Evolutionary conservation across 2,329 filamentous ascomycete species (phyloP).

Genomic region (Bertia moriformis): DNA sequence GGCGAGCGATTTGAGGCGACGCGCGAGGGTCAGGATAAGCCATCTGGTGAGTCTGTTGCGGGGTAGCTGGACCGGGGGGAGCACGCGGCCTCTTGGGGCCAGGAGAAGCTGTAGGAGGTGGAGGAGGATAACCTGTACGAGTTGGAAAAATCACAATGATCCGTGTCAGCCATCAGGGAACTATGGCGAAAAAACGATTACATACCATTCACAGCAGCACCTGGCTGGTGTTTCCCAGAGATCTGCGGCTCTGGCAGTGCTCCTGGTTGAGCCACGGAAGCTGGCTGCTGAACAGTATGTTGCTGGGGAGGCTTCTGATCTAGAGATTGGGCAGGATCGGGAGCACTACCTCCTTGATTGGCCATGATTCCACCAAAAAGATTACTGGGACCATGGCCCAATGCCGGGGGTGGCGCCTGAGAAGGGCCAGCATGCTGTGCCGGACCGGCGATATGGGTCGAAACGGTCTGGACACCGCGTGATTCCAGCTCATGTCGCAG

Average conservation of each 20-base stretch:
- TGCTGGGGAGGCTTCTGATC: constrained; percentile 22
- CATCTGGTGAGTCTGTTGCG: constrained; percentile 77
- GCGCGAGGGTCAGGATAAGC: constrained; percentile 71
- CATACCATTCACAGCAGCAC: constrained; percentile 1
- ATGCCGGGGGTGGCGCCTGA: constrained; percentile 70
- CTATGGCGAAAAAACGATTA: constrained; percentile 25
- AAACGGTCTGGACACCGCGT: constrained; percentile 48
- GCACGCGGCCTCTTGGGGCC: constrained; percentile 56
- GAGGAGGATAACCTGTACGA: constrained; percentile 61
- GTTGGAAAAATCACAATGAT: constrained; percentile 27
- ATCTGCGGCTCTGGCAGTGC: constrained; percentile 51
- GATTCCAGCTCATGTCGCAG: constrained; percentile 77
- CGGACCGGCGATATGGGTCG: constrained; percentile 47
- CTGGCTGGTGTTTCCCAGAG: constrained; percentile 26
- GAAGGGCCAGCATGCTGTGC: constrained; percentile 66
- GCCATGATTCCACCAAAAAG: constrained; percentile 95
- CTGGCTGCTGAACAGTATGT: constrained; percentile 19
- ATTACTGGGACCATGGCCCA: constrained; percentile 71
- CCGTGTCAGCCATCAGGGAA: constrained; percentile 61
- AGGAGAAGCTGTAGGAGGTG: constrained; percentile 76
- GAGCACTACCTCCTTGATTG: constrained; percentile 57
- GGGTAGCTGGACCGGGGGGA: constrained; percentile 61
- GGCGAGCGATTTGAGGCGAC: constrained; percentile 70
- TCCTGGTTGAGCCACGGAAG: constrained; percentile 32
- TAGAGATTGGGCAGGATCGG: constrained; percentile 50